Conservation (phyloP, 768 basidiomycete genomes). For the Tephrocybe sp. region DNA sequence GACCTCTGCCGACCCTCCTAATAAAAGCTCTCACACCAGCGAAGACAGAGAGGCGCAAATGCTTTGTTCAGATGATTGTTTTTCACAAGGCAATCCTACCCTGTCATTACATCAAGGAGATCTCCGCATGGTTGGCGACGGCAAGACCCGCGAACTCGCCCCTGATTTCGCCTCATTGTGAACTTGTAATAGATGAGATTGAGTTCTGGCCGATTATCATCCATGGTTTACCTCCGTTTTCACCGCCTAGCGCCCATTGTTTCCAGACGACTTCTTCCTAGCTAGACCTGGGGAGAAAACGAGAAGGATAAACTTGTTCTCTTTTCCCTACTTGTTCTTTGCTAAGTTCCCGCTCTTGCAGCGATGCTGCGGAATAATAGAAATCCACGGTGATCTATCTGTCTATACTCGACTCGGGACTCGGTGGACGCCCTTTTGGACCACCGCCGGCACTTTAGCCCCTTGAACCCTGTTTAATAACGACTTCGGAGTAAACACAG, state of each 20-base stretch:
- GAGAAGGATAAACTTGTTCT: not conserved
- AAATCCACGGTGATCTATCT: not conserved
- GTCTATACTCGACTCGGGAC: not conserved
- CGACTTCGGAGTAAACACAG: constrained; percentile 2
- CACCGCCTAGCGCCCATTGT: constrained; percentile 3
- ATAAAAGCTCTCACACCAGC: constrained; percentile 10
- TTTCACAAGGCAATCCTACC: constrained; percentile 6
- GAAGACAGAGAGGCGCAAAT: constrained; percentile 1
- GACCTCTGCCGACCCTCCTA: too few species aligned
- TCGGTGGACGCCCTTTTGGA: not conserved
- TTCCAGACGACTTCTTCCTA: not conserved
- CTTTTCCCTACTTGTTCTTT: not conserved
- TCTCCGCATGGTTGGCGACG: constrained; percentile 4
- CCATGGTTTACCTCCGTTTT: constrained; percentile 7
- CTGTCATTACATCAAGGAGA: constrained; percentile 9
- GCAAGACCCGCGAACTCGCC: not conserved
- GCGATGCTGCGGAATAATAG: not conserved
- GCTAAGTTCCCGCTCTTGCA: constrained; percentile 5
- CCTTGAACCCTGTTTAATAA: not conserved
- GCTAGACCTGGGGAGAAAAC: not conserved
- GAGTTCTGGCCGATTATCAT: not conserved
- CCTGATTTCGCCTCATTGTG: not conserved
- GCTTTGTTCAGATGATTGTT: not conserved
- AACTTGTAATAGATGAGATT: not conserved
- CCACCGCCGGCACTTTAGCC: constrained; percentile 5